Base-by-base conservation (phyloP, 1,139 yeast species). In the Magnusiomyces suaveolens region DNA sequence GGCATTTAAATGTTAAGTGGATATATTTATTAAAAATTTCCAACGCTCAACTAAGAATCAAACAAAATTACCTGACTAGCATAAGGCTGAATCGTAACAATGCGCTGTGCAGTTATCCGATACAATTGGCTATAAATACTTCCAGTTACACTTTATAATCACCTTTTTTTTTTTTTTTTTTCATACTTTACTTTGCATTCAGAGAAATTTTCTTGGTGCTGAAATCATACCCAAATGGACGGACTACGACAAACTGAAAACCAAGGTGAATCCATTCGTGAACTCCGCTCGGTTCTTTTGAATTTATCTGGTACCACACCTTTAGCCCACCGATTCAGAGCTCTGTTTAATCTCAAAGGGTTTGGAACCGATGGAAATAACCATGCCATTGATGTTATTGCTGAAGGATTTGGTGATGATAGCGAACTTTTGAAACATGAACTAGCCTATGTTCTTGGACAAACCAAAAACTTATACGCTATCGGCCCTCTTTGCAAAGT, bases 361-460 rank as follows among this genome's bases (percentile, higher is more conserved):
- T 76, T 87, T 54, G 98, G 97, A 41, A 75, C 77, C 33, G 79
- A 81, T 54, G 80, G 77, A 52, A 75, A 74, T 54, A 76, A 77
- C 43, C 78, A 79, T 57, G 98, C 98, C 53, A 81, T 92, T 55
- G 80, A 84, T 54, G 86, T 87, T 73, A 90, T 94, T 60, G 87
- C 92, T 50, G 92, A 83, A 63, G 77, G 77, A 24, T 94, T 94
- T 67, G 64, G 69, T 48, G 97, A 88, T 66, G 80, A 81, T 56
- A 84, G 95, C n/a, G 98, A 94, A 71, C 78, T 94, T 55, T 77
- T 94, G 67, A 94, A 94, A 73, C 99, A 94, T 68, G 99, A 94
- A 72, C 95, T 92, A 54, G 98, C 98, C 4, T 94, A 94, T 65
- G 97, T 92, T n/a, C 75, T 94, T 60, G 99, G 99, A 46, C 99